A percentile compares a stretch with the other conserved stretches of the same genome.
phyloP scores from a whole-genome alignment of 768 basidiomycete genomes.

The Tricholomella constricta region DNA sequence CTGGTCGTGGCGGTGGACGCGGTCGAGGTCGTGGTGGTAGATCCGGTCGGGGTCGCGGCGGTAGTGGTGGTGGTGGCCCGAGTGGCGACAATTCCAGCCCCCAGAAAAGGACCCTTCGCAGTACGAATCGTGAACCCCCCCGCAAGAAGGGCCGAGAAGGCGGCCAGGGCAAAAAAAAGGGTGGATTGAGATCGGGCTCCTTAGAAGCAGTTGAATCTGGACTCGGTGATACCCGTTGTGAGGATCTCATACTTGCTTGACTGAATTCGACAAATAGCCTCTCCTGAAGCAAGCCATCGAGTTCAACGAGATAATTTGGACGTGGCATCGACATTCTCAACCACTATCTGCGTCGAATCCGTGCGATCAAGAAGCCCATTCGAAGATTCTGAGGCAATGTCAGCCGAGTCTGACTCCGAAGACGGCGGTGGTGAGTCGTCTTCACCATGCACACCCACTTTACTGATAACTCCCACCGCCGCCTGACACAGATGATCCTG shows the following conservation, averaged over 20 bases:
- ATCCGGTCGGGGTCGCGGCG: background rate
- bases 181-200: no score
- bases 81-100: no score
- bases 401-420: background rate
- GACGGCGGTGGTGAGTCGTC: background rate
- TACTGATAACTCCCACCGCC: background rate
- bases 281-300: conserved; percentile 1
- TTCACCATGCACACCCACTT: no score
- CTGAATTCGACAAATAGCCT: conserved; percentile 6
- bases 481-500: conserved; percentile 11
- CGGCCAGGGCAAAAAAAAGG: conserved; percentile 2
- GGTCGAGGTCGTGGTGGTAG: conserved; percentile 1
- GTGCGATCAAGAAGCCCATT: conserved; percentile 5
- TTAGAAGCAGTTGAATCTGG: conserved; percentile 1
- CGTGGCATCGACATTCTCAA: background rate
- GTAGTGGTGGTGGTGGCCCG: background rate
- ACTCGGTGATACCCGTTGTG: background rate
- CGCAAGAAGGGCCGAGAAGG: background rate
- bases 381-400: conserved; percentile 3
- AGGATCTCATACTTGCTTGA: background rate
- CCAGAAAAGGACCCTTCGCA: background rate
- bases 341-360: conserved; percentile 2
- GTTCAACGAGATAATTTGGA: background rate
- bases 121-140: conserved; percentile 1
- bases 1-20: no score